Base-by-base conservation (phyloP, 306 rosid genomes). In the Cicer pinnatifidum region DNA sequence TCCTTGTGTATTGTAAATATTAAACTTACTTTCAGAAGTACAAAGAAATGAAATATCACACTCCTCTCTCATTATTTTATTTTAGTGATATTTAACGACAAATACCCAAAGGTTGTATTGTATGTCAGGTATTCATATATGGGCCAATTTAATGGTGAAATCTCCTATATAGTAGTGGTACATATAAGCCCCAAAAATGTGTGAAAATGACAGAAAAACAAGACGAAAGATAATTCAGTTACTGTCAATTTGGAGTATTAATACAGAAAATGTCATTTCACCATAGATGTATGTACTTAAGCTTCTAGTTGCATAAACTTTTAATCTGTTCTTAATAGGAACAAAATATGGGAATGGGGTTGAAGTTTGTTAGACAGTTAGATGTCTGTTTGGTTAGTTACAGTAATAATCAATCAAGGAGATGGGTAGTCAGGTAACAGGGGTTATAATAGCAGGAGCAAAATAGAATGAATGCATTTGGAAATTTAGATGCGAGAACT, bases 201-300 rank as follows among this genome's bases (percentile, higher is more conserved):
- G 12, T 13, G 17, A 57, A 72, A 56, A 4, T 72, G 67, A 56
- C 45, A 20, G 8, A 44, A 59, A 59, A 23, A 13, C 35, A 66
- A 45, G 68, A 41, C 12, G 8, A 73, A 73, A 35, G 61, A 19
- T 33, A 47, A 60, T 11, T 47, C 23, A 4, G 28, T 73, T 1
- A 35, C 50, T 46, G 40, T 61, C 51, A 47, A 73, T 46, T 40
- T 73, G 48, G 69, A 73, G 45, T 10, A 28, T 57, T 56, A 10
- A 9, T 56, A 56, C 20, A 51, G 61, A 71, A 61, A 38, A 43
- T 67, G 43, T 75, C 17, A 52, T 19, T 62, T 68, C 73, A 77
- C 33, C 37, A 70, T 13, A 20, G 23, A 59, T 51, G 48, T 12
- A 64, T 50, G 67, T 40, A 58, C 40, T 11, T 28, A 54, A 64